Conservation (phyloP, 805 yeast species). For the Yarrowia bubula region DNA sequence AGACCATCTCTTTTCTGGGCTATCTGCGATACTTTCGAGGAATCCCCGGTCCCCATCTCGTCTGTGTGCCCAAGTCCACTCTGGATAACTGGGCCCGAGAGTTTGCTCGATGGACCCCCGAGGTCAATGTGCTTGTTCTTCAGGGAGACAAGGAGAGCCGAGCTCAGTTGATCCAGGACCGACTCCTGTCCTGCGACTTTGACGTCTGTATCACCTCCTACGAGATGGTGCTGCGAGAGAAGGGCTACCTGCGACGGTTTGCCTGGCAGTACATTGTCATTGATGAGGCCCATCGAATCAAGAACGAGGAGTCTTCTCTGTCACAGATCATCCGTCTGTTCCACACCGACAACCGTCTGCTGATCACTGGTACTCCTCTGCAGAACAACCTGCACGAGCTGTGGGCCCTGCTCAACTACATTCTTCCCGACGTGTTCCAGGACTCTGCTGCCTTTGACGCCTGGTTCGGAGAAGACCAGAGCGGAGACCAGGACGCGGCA, state of each 20-base stretch:
- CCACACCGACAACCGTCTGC: constrained; percentile 75
- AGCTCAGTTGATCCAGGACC: constrained; percentile 53
- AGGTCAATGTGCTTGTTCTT: constrained; percentile 75
- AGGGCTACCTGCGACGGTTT: constrained; percentile 69
- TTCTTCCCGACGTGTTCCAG: constrained; percentile 92
- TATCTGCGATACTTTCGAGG: constrained; percentile 72
- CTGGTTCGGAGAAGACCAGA: constrained; percentile 62
- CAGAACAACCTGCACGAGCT: constrained; percentile 93
- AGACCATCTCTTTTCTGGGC: constrained; percentile 89
- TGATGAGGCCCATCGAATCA: constrained; percentile 96
- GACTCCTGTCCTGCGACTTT: constrained; percentile 67
- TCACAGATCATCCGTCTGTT: constrained; percentile 88
- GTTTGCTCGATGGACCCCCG: constrained; percentile 93
- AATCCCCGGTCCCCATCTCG: constrained; percentile 84
- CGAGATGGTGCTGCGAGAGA: constrained; percentile 90
- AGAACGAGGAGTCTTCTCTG: constrained; percentile 86
- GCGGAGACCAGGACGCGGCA: constrained; percentile 58
- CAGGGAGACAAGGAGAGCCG: constrained; percentile 88
- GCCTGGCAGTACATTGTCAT: constrained; percentile 93
- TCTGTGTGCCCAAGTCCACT: constrained; percentile 94
- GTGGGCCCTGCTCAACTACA: constrained; percentile 90
- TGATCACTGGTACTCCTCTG: constrained; percentile 94
- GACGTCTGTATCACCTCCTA: constrained; percentile 89
- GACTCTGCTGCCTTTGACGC: constrained; percentile 88
- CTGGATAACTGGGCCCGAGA: constrained; percentile 96